These are phyloP conservation scores for Pichia heedii DNA, from an alignment of 805 yeast species.

Conservation along the genomic window DNA sequence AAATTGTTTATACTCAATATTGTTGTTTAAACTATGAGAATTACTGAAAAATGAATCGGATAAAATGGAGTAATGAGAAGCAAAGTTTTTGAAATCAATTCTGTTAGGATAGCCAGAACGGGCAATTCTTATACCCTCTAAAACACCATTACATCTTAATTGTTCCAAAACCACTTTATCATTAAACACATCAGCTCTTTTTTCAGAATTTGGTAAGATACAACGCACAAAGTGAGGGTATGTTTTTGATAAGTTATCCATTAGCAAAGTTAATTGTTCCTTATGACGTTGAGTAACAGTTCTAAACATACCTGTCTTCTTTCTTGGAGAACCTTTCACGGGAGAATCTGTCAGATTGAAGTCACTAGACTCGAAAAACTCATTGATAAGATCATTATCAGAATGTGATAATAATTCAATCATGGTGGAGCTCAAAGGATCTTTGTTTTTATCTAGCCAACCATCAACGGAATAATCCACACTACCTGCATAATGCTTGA, in stretches of 20 bases:
- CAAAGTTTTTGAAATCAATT: constrained; percentile 74
- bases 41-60: constrained; percentile 10
- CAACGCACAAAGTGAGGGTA: constrained; percentile 97
- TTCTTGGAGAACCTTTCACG: constrained; percentile 13
- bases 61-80: constrained; percentile 64
- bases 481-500: constrained; percentile 91
- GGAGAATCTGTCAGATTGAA: constrained; percentile 26
- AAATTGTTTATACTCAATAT: constrained; percentile 46
- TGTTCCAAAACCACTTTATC: constrained; percentile 76
- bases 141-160: constrained; percentile 91
- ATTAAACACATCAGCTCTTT: constrained; percentile 63
- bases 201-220: constrained; percentile 78
- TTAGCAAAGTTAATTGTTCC: constrained; percentile 64
- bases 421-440: constrained; percentile 77
- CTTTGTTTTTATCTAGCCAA: constrained; percentile 92
- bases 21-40: constrained; percentile 14
- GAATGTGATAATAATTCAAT: constrained; percentile 54
- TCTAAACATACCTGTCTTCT: constrained; percentile 36
- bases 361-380: constrained; percentile 33
- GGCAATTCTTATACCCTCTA: constrained; percentile 96
- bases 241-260: constrained; percentile 66
- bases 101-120: constrained; percentile 96
- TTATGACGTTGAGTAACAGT: constrained; percentile 87
- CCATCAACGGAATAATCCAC: constrained; percentile 91
- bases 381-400: constrained; percentile 42